Percentiles rank a stretch among this genome's conserved stretches.
These are phyloP conservation scores for California macrophylla DNA, from an alignment of 441 rosid species.

Conservation along the genomic window DNA sequence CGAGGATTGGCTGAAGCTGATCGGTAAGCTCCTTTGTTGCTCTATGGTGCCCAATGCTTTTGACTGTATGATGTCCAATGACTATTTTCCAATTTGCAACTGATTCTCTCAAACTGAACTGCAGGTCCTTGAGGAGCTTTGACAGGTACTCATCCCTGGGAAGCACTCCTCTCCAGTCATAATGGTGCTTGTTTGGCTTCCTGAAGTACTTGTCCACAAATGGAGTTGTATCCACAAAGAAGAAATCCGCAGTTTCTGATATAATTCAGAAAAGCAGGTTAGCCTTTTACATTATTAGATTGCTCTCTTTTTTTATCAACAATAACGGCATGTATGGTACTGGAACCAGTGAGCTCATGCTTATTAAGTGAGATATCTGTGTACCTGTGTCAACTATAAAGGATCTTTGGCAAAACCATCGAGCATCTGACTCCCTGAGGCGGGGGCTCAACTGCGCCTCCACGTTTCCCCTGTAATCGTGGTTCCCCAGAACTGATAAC, in stretches of 20 bases:
- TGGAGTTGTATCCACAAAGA: conserved; percentile 40
- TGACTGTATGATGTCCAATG: conserved; percentile 32
- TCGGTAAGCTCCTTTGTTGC: conserved; percentile 22
- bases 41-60: conserved; percentile 35
- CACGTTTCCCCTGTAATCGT: conserved; percentile 36
- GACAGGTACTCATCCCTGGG: conserved; percentile 24
- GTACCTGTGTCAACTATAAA: conserved; percentile 28
- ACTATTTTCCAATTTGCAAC: conserved; percentile 34
- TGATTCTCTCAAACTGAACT: conserved; percentile 21
- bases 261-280: no score
- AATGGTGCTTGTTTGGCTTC: conserved; percentile 17
- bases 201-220: conserved; percentile 29
- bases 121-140: conserved; percentile 21
- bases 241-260: conserved; percentile 32
- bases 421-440: conserved; percentile 19
- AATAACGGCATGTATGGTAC: no score
- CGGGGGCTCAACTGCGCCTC: conserved; percentile 27
- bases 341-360: no score
- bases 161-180: conserved; percentile 31
- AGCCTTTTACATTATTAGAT: no score
- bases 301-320: no score
- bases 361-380: no score
- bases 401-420: conserved; percentile 36
- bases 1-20: conserved; percentile 24
- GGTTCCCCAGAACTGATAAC: conserved; percentile 34